Base-by-base conservation (phyloP, 1,139 yeast genomes). In the Wickerhamiella infanticola region DNA sequence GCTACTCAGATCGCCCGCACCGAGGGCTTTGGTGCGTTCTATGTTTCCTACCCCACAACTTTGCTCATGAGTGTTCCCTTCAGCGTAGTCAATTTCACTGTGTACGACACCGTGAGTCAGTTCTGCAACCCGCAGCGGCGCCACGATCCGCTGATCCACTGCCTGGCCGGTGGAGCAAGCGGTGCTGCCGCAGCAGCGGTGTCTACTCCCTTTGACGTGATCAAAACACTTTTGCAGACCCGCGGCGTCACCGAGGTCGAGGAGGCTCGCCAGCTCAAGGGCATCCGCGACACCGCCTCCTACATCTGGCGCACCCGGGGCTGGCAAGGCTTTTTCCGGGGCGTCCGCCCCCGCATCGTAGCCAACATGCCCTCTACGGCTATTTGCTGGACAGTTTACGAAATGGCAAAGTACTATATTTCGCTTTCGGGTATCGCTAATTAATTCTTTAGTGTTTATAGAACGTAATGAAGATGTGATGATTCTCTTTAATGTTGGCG, bases 351-450 rank as follows among this genome's bases (percentile, higher is more conserved):
- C 43, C 76, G 99, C 63, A 79, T 93, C 46, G 79, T 90, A 37
- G 83, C 93, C 53, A 86, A 88, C 62, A 88, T 90, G 62, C 99
- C 99, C 24, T 81, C 94, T 43, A 88, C 98, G 9, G 98, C 98
- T 35, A 88, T 90, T 50, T 80, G 95, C 53, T 90, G 98, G 98
- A 90, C 97, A 1, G 88, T 95, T 24, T 90, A 93, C 63, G 98
- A 90, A 63, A 84, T 88, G 93, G 97, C 96, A 40, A 90, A 90
- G 65, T 82, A 78, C 55, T 70, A 81, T 52, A 51, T 68, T 13
- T 53, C 54, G 55, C 24, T 13, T 29, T 37, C 39, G 13, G 23
- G 38, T 18, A 9, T 18, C 24, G 11, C 35, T 29, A 18, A 18
- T 18, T 18, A 18, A 18, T 18, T 18, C 18, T 18, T 18, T 18